Conservation (phyloP, 768 basidiomycete species). For the Tremella fuciformis region DNA sequence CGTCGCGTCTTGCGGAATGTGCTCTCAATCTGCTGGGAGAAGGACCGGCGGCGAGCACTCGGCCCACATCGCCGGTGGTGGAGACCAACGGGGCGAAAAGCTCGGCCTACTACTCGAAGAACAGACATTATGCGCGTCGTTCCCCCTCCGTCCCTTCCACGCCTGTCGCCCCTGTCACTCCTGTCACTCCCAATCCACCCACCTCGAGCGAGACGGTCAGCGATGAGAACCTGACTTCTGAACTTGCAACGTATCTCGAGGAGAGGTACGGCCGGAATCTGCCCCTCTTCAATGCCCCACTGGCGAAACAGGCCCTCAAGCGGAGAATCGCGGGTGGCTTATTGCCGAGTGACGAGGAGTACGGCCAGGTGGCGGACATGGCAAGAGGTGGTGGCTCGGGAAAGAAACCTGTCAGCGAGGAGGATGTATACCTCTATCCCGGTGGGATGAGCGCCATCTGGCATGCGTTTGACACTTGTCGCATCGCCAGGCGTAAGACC, state of each 20-base stretch:
- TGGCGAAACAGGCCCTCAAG: constrained; percentile 85
- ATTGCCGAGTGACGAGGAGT: constrained; percentile 60
- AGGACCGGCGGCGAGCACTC: constrained; percentile 35
- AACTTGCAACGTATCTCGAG: constrained; percentile 76
- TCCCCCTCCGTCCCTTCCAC: constrained; percentile 35
- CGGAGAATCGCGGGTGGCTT: constrained; percentile 84
- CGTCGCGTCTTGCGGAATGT: constrained; percentile 77
- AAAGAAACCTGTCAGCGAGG: constrained; percentile 63
- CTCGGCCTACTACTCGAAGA: constrained; percentile 32
- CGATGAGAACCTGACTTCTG: constrained; percentile 61
- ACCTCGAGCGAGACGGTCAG: constrained; percentile 47
- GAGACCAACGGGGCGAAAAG: constrained; percentile 11
- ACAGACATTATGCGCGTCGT: constrained; percentile 49
- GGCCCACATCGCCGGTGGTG: constrained; percentile 8
- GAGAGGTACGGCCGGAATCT: constrained; percentile 92
- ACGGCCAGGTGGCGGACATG: constrained; percentile 40
- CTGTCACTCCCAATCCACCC: constrained; percentile 57
- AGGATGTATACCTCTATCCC: constrained; percentile 83
- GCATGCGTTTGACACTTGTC: constrained; percentile 73
- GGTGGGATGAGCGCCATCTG: constrained; percentile 94
- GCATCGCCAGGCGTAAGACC: constrained; percentile 54
- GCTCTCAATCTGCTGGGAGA: constrained; percentile 71
- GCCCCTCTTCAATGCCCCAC: constrained; percentile 65
- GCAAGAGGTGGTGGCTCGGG: constrained; percentile 38
- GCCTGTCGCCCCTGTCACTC: constrained; percentile 37